Evolutionary conservation across 1,139 yeast species (phyloP), one percentile per base, ranked within the genome.

Genomic region (Yamadazyma diospyri): DNA sequence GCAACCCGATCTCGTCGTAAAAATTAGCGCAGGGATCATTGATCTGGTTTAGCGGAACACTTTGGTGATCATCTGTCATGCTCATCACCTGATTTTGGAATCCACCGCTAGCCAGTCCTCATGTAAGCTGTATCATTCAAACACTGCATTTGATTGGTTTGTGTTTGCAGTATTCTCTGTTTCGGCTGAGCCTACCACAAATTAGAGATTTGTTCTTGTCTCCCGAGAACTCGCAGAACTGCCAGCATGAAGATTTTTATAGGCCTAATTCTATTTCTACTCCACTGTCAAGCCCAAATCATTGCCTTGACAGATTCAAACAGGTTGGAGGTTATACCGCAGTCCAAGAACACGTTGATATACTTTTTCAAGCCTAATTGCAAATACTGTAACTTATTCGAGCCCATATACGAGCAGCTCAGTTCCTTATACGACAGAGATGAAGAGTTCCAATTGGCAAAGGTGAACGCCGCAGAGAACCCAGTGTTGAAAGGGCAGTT

Each of bases 301-400:
- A 16, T 43, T 10, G 19, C 16, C 8, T 26, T 43, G n/a, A 35
- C 31, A 12, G 46, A 40, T 32, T 12, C 19, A 2, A 40, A 39
- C 27, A 29, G 17, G 14, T n/a, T 23, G 8, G 25, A 33, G 11
- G 26, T 40, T 6, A 30, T 45, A 7, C 11, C 43, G 5, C 34
- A 40, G 13, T 53, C 62, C 13, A 48, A 49, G 12, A 64, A 49
- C 42, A 61, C 75, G 4, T 51, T 70, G 27, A 64, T 71, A 15
- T 67, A 64, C 45, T 70, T 70, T 40, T 60, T 54, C 36, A 59
- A 67, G 5, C 61, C 63, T 5, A 42, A 47, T 11, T 71, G 77
- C 43, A 43, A 48, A 33, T 63, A 56, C 39, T 71, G 77, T 47
- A 40, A 45, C 4, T 37, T 46, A 12, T 57, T 71, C 38, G 54